These are phyloP conservation scores for Trametes hirsuta DNA, from an alignment of 1,284 basidiomycete genomes.

Conservation along the genomic window DNA sequence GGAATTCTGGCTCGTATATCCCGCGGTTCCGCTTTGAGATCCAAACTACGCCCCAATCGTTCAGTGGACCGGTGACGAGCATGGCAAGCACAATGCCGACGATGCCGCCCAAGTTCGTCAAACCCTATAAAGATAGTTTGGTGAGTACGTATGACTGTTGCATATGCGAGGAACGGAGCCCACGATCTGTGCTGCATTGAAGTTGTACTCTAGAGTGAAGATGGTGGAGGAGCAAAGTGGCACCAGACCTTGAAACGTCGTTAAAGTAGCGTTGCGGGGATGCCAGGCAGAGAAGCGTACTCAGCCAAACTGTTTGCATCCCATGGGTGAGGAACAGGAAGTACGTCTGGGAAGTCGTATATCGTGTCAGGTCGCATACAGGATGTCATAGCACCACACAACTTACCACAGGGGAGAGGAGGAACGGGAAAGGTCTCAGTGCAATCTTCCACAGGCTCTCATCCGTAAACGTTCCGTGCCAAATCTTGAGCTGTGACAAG, in stretches of 20 bases:
- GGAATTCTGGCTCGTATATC: conserved; percentile 51
- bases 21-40: conserved; percentile 46
- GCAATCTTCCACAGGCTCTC: conserved; percentile 40
- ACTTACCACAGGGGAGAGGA: conserved; percentile 46
- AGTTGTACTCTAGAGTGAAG: conserved; percentile 45
- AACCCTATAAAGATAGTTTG: conserved; percentile 25
- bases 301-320: conserved; percentile 47
- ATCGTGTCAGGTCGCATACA: not conserved
- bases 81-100: conserved; percentile 46
- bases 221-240: conserved; percentile 48
- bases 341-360: conserved; percentile 32
- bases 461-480: conserved; percentile 41
- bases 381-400: not conserved
- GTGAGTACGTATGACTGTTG: not conserved
- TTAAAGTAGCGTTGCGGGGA: not conserved
- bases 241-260: conserved; percentile 35
- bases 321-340: conserved; percentile 42
- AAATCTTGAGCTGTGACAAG: conserved; percentile 39
- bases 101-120: conserved; percentile 47
- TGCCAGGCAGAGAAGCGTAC: conserved; percentile 28
- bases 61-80: conserved; percentile 44
- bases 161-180: not conserved
- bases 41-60: conserved; percentile 47
- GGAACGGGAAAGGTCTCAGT: conserved; percentile 43
- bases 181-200: conserved; percentile 42